phyloP scores from a whole-genome alignment of 139 green algal species.

The Mychonastes homosphaera region DNA sequence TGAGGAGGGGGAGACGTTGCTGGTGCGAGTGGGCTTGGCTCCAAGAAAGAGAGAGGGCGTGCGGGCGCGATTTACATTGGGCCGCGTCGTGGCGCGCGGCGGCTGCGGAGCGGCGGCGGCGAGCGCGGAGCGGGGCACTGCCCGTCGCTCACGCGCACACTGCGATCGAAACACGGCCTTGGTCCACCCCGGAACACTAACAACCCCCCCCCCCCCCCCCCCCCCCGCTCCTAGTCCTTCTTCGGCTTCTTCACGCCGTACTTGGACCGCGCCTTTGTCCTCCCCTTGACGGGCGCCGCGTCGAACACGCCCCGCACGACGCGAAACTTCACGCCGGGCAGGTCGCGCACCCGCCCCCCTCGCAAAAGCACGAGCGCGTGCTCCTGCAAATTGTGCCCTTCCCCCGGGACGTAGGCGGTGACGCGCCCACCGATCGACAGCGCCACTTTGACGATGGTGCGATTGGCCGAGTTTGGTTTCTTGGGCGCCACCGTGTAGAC shows the following conservation, averaged over 20 bases:
- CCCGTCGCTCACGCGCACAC: too few species aligned
- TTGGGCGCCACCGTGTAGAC: conserved; percentile 47
- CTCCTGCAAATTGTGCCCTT: conserved; percentile 47
- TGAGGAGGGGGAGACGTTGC: too few species aligned
- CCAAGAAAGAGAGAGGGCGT: too few species aligned
- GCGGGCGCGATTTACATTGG: too few species aligned
- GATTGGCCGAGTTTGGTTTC: conserved; percentile 54
- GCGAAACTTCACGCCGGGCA: conserved; percentile 67
- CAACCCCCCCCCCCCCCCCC: neutral
- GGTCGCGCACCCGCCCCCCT: conserved; percentile 67
- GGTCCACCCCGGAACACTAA: too few species aligned
- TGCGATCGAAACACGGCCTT: too few species aligned
- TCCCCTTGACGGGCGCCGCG: conserved; percentile 34
- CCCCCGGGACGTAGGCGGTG: conserved; percentile 41
- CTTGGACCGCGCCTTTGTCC: conserved; percentile 48
- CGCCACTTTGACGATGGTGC: conserved; percentile 35
- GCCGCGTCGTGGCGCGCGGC: too few species aligned
- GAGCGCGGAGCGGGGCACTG: too few species aligned
- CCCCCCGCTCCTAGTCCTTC: conserved; percentile 6
- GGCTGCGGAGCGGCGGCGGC: too few species aligned
- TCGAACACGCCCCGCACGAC: conserved; percentile 51
- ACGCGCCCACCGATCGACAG: conserved; percentile 40
- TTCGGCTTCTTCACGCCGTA: conserved; percentile 42
- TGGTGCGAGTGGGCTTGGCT: too few species aligned
- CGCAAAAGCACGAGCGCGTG: conserved; percentile 73